Base-by-base conservation (phyloP, 306 rosid genomes). In the Corylus avellana region DNA sequence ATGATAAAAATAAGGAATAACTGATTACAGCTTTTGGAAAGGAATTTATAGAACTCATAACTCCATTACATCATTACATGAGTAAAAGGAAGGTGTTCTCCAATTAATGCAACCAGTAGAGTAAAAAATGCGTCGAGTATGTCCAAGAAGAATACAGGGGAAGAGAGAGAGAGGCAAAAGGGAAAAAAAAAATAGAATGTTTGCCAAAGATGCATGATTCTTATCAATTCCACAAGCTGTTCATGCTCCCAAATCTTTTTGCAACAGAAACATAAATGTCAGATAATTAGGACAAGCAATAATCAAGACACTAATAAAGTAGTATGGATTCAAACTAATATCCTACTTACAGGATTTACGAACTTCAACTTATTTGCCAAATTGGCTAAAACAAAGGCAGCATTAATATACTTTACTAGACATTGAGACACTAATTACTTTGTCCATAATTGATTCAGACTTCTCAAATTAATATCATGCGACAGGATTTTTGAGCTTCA, bases 401-500 rank as follows among this genome's bases (percentile, higher is more conserved):
- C 64, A 58, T 58, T 22, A 20, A 58, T 4, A 58, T 25, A 58
- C 11, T 59, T 25, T 59, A 10, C 32, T 25, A 42, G 46, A 5
- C 46, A 59, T 59, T 22, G 16, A 25, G 37, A 59, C 16, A 59
- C 66, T 11, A 11, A 25, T 27, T 22, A 12, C 12, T 59, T 25
- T 59, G 18, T 11, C 11, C 7, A 25, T 13, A n/a, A 32, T 12
- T 25, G 25, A 7, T 50, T 42, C 67, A 4, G 27, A 48, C 10
- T 32, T 42, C 18, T 32, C 25, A 18, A 59, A 29, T 27, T 77
- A 50, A 71, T 22, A 71, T 27, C 70, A 44, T 14, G 8, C 25
- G 25, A 55, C 18, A 56, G 8, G 39, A 49, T 46, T 75, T 42
- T 61, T 29, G 69, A 66, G 42, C 72, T 50, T 70, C 66, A 73